Evolutionary conservation across 208 protist genomes (phyloP), one percentile per base, ranked within the genome.

Genomic region (Acanthamoeba lenticulata): DNA sequence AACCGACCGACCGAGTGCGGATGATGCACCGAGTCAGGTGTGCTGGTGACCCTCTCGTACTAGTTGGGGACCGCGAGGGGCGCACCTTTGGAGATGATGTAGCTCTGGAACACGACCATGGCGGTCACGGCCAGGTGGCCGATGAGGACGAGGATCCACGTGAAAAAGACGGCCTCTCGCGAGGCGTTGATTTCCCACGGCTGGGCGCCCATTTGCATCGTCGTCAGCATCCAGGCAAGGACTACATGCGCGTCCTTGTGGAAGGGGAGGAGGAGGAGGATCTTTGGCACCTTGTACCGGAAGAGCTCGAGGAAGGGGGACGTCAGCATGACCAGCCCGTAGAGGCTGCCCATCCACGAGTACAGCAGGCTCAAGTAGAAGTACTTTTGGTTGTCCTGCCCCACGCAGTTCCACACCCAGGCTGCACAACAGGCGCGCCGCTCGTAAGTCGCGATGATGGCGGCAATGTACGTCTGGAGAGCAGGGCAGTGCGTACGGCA

Each of bases 331-430:
- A 77, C 67, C 34, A 77, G 67, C 3, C 67, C 67, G 67, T 77
- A 77, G 19, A 77, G 42, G 19, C 67, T 77, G 29, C 67, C 36
- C 34, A 77, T 38, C 67, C 67, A 77, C 11, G 34, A 5, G 19
- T 77, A 77, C 3, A 77, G 9, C 17, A 77, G 67, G 36, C 38
- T 44, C 13, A 77, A 34, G 36, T 44, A 77, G 67, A 77, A 77
- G 67, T 77, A 77, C 36, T 77, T 38, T 34, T 77, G 67, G 67
- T 77, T 77, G 67, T 77, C 42, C 19, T 77, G 67, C 0, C 67
- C 67, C 34, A 77, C 36, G 67, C 67, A 77, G 36, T 42, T 77
- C 67, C 67, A 77, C 67, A 77, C 67, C 67, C 67, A 77, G 9
- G 36, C 34, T 77, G 57, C 57, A 77, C 6, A n/a, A 44, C 67